A percentile compares a stretch with the other conserved stretches of the same genome.
These are phyloP conservation scores for Picochlorum sp. DNA, from an alignment of 139 green algal genomes.

Conservation along the genomic window DNA sequence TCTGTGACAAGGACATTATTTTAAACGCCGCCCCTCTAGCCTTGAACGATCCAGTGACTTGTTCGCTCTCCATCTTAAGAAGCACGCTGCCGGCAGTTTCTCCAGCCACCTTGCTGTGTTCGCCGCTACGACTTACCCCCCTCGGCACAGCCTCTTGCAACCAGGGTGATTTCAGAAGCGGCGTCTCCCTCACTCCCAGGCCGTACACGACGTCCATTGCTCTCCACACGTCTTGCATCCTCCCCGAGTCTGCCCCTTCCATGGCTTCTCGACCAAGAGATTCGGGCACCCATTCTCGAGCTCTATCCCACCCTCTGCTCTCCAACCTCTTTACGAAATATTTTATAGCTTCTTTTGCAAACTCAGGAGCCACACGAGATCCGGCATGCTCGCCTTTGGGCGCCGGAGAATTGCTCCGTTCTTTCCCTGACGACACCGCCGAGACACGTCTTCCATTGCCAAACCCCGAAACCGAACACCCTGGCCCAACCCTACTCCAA, in stretches of 20 bases:
- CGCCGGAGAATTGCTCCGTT: no score
- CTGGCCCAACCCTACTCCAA: no score
- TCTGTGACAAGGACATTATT: conserved; percentile 23
- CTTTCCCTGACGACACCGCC: no score
- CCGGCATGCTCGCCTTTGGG: no score
- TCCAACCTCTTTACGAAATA: conserved; percentile 1
- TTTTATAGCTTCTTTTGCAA: background rate
- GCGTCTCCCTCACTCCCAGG: conserved; percentile 4
- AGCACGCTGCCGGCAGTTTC: background rate
- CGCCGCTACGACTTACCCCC: background rate
- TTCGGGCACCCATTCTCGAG: background rate
- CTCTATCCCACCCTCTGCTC: background rate
- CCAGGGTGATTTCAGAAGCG: conserved; percentile 10
- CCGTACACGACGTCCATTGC: conserved; percentile 11
- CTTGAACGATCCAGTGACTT: conserved; percentile 47
- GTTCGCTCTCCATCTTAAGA: conserved; percentile 40
- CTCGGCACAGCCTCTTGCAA: background rate
- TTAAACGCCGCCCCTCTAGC: conserved; percentile 31
- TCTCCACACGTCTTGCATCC: background rate
- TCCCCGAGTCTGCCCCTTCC: background rate
- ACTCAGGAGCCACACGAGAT: background rate
- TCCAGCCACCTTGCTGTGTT: background rate
- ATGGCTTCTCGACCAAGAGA: background rate
- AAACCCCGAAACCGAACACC: no score
- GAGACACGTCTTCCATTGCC: no score